A percentile compares a stretch with the other conserved stretches of the same genome.
phyloP scores from a whole-genome alignment of 1,139 yeast genomes.

The Yamadazyma mexicana region DNA sequence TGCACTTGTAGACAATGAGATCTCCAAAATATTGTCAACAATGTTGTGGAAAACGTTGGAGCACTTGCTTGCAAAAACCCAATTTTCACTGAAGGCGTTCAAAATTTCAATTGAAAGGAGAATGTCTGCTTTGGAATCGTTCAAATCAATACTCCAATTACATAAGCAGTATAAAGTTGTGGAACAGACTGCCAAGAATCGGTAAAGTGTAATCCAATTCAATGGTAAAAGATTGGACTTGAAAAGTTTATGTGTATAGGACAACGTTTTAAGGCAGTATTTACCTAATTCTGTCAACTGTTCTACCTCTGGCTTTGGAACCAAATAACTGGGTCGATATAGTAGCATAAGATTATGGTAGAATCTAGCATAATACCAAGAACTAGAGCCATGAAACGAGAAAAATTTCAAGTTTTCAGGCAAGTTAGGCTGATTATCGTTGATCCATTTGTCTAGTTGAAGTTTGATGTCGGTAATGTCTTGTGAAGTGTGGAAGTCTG shows the following conservation, averaged over 20 bases:
- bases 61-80: constrained; percentile 47
- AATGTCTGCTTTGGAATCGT: constrained; percentile 44
- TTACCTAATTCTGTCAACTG: constrained; percentile 20
- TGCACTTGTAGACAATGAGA: constrained; percentile 25
- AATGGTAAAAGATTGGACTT: constrained; percentile 42
- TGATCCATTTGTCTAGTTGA: constrained; percentile 42
- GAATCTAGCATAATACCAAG: constrained; percentile 49
- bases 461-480: constrained; percentile 29
- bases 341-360: constrained; percentile 28
- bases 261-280: constrained; percentile 21
- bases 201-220: constrained; percentile 49
- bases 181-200: constrained; percentile 45
- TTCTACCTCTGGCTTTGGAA: constrained; percentile 41
- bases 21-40: constrained; percentile 39
- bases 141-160: constrained; percentile 33
- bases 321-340: constrained; percentile 48
- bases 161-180: constrained; percentile 41
- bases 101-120: constrained; percentile 45
- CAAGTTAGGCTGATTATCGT: constrained; percentile 7
- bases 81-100: constrained; percentile 43
- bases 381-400: constrained; percentile 40
- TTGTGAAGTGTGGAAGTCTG: constrained; percentile 14
- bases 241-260: constrained; percentile 40
- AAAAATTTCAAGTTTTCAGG: constrained; percentile 11
- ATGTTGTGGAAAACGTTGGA: constrained; percentile 43